phyloP scores from a whole-genome alignment of 1,284 basidiomycete genomes.

The Phylloboletellus chloephorus region DNA sequence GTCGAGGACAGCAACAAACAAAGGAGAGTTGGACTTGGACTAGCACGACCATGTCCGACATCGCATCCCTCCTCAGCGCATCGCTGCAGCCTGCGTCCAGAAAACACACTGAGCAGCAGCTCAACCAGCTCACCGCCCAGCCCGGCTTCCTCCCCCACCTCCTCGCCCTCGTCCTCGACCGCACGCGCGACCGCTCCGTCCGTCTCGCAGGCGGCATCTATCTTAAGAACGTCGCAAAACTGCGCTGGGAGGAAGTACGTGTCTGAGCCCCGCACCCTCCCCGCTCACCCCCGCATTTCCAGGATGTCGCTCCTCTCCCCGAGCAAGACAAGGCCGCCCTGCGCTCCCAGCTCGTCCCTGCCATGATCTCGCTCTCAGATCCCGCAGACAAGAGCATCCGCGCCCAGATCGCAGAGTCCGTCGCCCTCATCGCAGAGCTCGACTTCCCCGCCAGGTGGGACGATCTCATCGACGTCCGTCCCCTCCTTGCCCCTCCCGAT shows the following conservation, averaged over 20 bases:
- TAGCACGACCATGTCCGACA: conserved; percentile 55
- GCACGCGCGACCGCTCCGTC: conserved; percentile 61
- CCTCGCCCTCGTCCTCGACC: conserved; percentile 67
- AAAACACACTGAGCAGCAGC: conserved; percentile 75
- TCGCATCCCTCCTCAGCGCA: conserved; percentile 61
- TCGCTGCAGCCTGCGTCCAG: conserved; percentile 71
- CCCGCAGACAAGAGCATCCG: conserved; percentile 63
- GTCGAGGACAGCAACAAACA: conserved; percentile 16
- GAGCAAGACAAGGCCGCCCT: conserved; percentile 66
- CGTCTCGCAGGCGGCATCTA: conserved; percentile 81
- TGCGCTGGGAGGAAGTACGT: conserved; percentile 82
- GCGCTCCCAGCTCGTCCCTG: conserved; percentile 68
- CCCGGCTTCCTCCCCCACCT: conserved; percentile 75
- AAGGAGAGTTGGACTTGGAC: not conserved
- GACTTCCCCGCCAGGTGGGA: conserved; percentile 88
- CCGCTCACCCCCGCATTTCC: conserved; percentile 14
- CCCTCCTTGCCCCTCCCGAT: conserved; percentile 3
- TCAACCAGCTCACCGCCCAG: conserved; percentile 63
- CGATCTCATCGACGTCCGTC: conserved; percentile 76
- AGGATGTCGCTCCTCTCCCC: conserved; percentile 61
- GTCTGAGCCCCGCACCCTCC: not conserved
- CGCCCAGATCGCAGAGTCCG: conserved; percentile 84
- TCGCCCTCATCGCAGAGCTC: conserved; percentile 79
- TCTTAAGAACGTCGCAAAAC: conserved; percentile 84
- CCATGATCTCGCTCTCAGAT: conserved; percentile 73